Base-by-base conservation (phyloP, 257 asterid genomes). In the Eustoma russellianum region DNA sequence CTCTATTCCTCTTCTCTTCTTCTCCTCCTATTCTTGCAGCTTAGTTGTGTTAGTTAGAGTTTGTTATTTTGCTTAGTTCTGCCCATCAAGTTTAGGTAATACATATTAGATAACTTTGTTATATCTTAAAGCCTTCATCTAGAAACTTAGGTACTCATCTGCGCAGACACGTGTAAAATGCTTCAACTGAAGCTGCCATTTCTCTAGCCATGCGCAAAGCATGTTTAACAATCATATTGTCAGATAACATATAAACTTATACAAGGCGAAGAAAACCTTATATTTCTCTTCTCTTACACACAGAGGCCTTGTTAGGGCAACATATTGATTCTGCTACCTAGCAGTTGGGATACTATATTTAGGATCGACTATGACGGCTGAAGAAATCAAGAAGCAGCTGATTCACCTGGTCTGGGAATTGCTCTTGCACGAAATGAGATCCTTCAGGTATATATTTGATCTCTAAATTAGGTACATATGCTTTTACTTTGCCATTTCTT, bases 381-480 rank as follows among this genome's bases (percentile, higher is more conserved):
- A 41, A 7, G 45, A 41, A 41, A 41, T 13, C 45, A 41, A 41
- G 45, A 9, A 41, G 45, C 2, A 41, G 45, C 45, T 41, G 13
- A 41, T 41, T 41, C 45, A 41, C 45, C 5, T 7, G 13, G 5
- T 41, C 45, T 2, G 13, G 45, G 45, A 41, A 41, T 41, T 41
- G 45, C 45, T 41, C 45, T 41, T 41, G 96, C 55, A 79, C 83
- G 55, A 87, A 87, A 73, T 87, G 96, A 30, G 65, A 57, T 46
- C 96, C 96, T 63, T 83, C 83, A 9, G 90, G 82, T 53, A 87
- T 24, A 67, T 46, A 81, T 4, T 13, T 30, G 41, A 76, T 66
- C 81, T 79, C 81, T 77, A 84, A 57, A 44, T 81, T 70, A 3
- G 94, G 89, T n/a, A 70, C 85, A 48, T 38, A 74, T 7, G 52